Conservation (phyloP, 83 land plant genomes). For the Diphasiastrum complanatum region DNA sequence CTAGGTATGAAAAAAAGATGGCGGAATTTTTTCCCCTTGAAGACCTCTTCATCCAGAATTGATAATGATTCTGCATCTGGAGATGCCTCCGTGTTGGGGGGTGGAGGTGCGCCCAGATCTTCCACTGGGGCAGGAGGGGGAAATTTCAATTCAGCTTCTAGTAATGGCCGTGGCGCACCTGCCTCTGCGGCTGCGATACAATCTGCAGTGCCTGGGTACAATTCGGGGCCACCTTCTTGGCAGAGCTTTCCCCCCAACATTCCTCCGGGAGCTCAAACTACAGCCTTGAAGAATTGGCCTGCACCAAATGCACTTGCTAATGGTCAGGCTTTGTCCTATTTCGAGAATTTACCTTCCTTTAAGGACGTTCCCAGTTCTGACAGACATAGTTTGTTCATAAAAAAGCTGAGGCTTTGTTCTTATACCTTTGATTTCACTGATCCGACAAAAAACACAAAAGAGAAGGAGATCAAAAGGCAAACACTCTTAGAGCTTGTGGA, state of each 20-base stretch:
- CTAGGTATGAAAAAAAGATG: background rate
- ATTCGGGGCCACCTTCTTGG: background rate
- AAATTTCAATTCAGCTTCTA: background rate
- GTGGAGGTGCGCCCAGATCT: no score
- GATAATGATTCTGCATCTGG: background rate
- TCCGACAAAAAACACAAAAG: background rate
- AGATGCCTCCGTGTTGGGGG: no score
- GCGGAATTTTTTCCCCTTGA: background rate
- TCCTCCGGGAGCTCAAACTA: background rate
- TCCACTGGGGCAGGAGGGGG: background rate
- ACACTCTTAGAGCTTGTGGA: background rate
- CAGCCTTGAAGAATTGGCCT: background rate
- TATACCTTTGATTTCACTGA: background rate
- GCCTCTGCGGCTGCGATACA: background rate
- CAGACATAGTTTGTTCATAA: background rate
- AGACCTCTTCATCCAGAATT: background rate
- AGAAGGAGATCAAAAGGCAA: background rate
- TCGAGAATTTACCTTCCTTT: background rate
- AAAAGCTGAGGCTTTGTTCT: background rate
- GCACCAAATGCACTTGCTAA: background rate
- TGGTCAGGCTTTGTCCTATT: background rate
- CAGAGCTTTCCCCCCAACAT: background rate
- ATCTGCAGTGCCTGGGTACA: background rate
- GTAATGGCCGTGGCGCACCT: background rate
- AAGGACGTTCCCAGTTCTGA: conserved; percentile 1